These are phyloP conservation scores for Fusarium sp. DNA, from an alignment of 2,329 filamentous ascomycete genomes.

Conservation along the genomic window DNA sequence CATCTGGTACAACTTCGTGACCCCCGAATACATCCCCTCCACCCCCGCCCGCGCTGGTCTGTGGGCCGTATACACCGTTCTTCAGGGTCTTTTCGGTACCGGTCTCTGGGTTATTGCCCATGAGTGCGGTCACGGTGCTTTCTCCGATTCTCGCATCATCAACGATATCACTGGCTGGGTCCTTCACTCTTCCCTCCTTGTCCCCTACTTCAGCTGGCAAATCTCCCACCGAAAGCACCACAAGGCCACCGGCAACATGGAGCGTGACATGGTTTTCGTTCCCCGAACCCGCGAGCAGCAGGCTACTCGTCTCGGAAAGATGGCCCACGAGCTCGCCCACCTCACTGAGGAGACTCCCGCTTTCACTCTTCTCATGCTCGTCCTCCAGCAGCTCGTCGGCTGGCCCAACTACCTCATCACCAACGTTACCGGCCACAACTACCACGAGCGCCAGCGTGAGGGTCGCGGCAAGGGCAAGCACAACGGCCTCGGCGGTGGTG, in stretches of 20 bases:
- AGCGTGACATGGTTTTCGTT: constrained; percentile 99
- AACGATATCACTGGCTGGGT: constrained; percentile 95
- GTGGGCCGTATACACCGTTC: constrained; percentile 73
- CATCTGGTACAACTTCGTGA: constrained; percentile 88
- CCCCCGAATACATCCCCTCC: constrained; percentile 81
- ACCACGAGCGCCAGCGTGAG: constrained; percentile 88
- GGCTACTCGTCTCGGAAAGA: constrained; percentile 75
- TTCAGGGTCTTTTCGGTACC: constrained; percentile 93
- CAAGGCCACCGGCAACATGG: constrained; percentile 97
- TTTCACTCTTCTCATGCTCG: constrained; percentile 74
- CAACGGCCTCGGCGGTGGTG: constrained; percentile 81
- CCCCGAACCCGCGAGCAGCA: constrained; percentile 87
- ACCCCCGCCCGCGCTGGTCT: constrained; percentile 70
- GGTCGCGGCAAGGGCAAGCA: constrained; percentile 91
- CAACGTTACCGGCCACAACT: constrained; percentile 97
- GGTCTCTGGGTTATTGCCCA: constrained; percentile 97
- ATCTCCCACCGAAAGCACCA: constrained; percentile 99
- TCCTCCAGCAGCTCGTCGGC: constrained; percentile 87
- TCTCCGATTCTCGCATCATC: constrained; percentile 88
- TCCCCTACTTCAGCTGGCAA: constrained; percentile 99
- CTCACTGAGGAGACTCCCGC: constrained; percentile 95
- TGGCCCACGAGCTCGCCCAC: constrained; percentile 84
- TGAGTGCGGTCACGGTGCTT: constrained; percentile 96
- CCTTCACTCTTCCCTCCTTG: constrained; percentile 85
- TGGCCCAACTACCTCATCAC: constrained; percentile 91